A percentile compares a stretch with the other conserved stretches of the same genome.
Conservation (phyloP, 192 early-diverging fungal species). For the Gigaspora rosea region DNA sequence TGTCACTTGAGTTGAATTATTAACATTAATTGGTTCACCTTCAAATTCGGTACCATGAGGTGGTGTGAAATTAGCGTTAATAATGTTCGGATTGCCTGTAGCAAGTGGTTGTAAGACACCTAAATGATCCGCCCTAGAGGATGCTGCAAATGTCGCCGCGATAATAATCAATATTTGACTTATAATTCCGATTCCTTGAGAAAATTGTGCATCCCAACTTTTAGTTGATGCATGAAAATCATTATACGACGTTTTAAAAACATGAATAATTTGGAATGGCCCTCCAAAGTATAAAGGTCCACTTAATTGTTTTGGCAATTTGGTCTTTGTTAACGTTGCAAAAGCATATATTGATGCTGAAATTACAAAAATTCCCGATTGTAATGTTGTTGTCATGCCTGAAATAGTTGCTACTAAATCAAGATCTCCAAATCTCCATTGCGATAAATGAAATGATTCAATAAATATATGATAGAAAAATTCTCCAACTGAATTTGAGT, state of each 20-base stretch:
- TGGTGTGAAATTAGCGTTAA: background rate
- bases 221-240: background rate
- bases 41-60: background rate
- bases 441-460: background rate
- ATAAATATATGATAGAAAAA: slow-evolving; percentile 12
- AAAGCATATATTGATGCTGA: background rate
- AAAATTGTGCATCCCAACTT: slow-evolving; percentile 14
- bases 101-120: background rate
- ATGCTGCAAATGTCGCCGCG: background rate
- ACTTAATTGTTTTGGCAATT: background rate
- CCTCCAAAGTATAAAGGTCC: slow-evolving; percentile 16
- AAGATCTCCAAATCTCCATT: slow-evolving; percentile 16
- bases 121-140: background rate
- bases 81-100: background rate
- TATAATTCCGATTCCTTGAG: background rate
- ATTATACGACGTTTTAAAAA: background rate
- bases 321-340: background rate
- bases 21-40: background rate
- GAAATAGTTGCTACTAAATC: background rate
- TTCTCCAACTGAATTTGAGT: background rate
- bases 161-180: background rate
- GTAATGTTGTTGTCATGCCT: slow-evolving; percentile 7
- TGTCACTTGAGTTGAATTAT: background rate
- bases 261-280: background rate
- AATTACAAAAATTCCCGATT: slow-evolving; percentile 7